Percentiles rank a stretch among this genome's conserved stretches.
Conservation (phyloP, 805 yeast species). For the Citeromyces matritensis region DNA sequence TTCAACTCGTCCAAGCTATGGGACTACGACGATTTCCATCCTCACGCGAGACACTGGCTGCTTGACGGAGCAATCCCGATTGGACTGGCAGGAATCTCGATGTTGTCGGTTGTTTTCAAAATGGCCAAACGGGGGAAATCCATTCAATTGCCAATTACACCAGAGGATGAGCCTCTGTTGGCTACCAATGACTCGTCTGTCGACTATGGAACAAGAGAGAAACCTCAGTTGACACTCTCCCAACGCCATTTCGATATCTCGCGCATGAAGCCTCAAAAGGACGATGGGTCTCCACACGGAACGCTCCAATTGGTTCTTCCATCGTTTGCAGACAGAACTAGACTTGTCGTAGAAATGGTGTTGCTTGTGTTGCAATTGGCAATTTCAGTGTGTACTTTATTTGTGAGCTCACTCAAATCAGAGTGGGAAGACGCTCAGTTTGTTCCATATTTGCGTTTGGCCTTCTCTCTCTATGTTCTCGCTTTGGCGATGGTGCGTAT, state of each 20-base stretch:
- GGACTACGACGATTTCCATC: too few relatives aligned
- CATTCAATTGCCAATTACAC: too few relatives aligned
- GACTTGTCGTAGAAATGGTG: constrained; percentile 30
- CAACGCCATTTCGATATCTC: constrained; percentile 55
- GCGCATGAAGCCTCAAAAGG: constrained; percentile 32
- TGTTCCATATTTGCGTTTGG: constrained; percentile 13
- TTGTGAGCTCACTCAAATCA: constrained; percentile 12
- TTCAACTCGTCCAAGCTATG: too few relatives aligned
- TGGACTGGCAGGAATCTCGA: too few relatives aligned
- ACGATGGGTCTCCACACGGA: constrained; percentile 54
- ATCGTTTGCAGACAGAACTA: constrained; percentile 32
- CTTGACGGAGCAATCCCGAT: too few relatives aligned
- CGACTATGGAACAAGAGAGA: background rate
- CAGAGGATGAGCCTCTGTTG: too few relatives aligned
- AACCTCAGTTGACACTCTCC: constrained; percentile 15
- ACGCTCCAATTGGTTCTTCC: constrained; percentile 29
- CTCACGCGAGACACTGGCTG: too few relatives aligned
- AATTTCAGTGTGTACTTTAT: constrained; percentile 17
- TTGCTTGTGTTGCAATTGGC: constrained; percentile 21
- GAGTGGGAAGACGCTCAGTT: constrained; percentile 18
- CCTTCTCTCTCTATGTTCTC: constrained; percentile 29
- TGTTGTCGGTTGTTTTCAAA: too few relatives aligned
- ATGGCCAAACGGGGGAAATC: too few relatives aligned
- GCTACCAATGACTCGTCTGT: background rate
- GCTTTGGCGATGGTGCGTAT: constrained; percentile 23